These are phyloP conservation scores for Claviceps capensis DNA, from an alignment of 2,329 filamentous ascomycete genomes.

Conservation along the genomic window DNA sequence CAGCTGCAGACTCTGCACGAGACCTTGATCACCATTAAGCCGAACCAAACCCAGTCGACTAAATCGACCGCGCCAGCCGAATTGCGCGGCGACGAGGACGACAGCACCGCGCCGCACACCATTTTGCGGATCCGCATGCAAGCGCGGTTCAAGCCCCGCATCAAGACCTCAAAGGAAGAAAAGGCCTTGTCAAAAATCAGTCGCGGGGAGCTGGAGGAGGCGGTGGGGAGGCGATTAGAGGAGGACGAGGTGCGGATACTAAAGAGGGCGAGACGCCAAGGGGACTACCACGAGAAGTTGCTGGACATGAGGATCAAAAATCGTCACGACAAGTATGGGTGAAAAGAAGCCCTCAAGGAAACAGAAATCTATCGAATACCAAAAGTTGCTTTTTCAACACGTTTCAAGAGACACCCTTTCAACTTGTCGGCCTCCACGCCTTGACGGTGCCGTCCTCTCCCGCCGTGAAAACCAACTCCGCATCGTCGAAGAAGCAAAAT, in stretches of 20 bases:
- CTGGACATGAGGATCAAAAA: slow-evolving; percentile 80
- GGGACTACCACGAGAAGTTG: slow-evolving; percentile 78
- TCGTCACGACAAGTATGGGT: slow-evolving; percentile 73
- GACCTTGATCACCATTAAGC: slow-evolving; percentile 52
- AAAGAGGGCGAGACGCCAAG: slow-evolving; percentile 72
- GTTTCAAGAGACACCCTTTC: neutral
- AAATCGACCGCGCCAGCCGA: slow-evolving; percentile 41
- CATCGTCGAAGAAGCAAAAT: slow-evolving; percentile 50
- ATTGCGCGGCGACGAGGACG: slow-evolving; percentile 62
- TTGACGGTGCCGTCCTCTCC: slow-evolving; percentile 46
- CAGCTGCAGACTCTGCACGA: slow-evolving; percentile 60
- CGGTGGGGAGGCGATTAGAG: slow-evolving; percentile 59
- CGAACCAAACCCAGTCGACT: slow-evolving; percentile 28
- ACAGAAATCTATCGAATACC: neutral
- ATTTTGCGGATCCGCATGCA: slow-evolving; percentile 83
- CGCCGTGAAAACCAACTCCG: slow-evolving; percentile 42
- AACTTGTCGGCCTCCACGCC: slow-evolving; percentile 32
- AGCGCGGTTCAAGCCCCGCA: slow-evolving; percentile 75
- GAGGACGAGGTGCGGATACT: slow-evolving; percentile 78
- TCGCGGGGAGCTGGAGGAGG: slow-evolving; percentile 69
- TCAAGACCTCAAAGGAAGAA: slow-evolving; percentile 69
- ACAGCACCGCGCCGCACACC: slow-evolving; percentile 48
- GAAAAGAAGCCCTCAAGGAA: slow-evolving; percentile 5
- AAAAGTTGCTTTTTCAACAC: neutral
- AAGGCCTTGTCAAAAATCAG: slow-evolving; percentile 78